Evolutionary conservation across 441 rosid genomes (phyloP).

Genomic region (Gossypium lobatum): DNA sequence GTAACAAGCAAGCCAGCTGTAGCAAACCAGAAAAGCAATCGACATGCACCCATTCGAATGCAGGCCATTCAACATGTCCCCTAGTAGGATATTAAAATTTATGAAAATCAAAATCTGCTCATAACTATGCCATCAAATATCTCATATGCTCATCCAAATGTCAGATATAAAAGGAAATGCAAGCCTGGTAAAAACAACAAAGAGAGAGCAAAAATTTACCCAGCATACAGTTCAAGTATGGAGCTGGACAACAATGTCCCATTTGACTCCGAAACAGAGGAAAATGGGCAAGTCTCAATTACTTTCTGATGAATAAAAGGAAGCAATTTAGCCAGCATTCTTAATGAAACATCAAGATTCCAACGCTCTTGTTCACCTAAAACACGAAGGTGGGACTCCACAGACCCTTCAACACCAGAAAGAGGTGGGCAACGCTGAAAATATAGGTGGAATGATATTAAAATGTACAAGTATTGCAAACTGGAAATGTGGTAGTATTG

Average conservation of each 20-base stretch:
- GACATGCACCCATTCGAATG: slow-evolving; percentile 89
- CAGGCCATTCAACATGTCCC: slow-evolving; percentile 76
- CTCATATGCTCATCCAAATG: neutral
- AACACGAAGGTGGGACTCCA: slow-evolving; percentile 81
- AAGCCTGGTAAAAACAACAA: slow-evolving; percentile 13
- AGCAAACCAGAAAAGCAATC: slow-evolving; percentile 87
- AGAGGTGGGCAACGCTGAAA: slow-evolving; percentile 86
- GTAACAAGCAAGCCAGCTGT: slow-evolving; percentile 72
- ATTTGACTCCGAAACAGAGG: slow-evolving; percentile 42
- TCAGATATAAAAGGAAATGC: slow-evolving; percentile 8
- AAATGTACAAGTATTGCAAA: slow-evolving; percentile 8
- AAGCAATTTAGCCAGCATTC: slow-evolving; percentile 77
- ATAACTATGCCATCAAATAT: slow-evolving; percentile 11
- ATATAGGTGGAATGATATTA: slow-evolving; percentile 15
- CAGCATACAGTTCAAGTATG: slow-evolving; percentile 65
- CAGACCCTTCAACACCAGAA: slow-evolving; percentile 95
- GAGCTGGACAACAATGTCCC: slow-evolving; percentile 45
- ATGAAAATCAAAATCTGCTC: slow-evolving; percentile 18
- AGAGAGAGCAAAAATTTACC: slow-evolving; percentile 33
- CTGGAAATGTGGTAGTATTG: neutral
- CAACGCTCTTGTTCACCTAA: slow-evolving; percentile 95
- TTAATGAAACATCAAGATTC: slow-evolving; percentile 84
- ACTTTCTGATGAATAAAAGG: slow-evolving; percentile 72
- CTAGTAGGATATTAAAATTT: slow-evolving; percentile 35
- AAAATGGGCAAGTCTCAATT: slow-evolving; percentile 75